Evolutionary conservation across 768 basidiomycete species (phyloP).

Genomic region (Leccinum uliginosum): DNA sequence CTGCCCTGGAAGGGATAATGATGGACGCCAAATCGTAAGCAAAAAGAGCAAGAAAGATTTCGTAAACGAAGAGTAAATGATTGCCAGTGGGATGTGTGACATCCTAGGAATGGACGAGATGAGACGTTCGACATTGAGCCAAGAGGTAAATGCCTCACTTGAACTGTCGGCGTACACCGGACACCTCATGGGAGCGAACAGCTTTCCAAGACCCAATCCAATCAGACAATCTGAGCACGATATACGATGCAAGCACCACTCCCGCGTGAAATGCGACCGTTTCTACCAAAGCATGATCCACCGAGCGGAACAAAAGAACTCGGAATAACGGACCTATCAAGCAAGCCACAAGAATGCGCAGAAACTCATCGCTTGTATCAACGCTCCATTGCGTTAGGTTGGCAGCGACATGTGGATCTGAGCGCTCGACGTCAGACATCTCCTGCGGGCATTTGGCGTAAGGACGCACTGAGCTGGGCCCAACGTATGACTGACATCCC

Average conservation of each 20-base stretch:
- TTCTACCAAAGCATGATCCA: conserved; percentile 40
- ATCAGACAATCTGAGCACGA: conserved; percentile 44
- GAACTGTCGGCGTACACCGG: conserved; percentile 62
- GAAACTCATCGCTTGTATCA: conserved; percentile 46
- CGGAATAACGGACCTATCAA: conserved; percentile 44
- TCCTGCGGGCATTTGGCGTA: neutral
- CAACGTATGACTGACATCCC: conserved; percentile 64
- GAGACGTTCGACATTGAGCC: neutral
- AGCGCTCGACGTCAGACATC: neutral
- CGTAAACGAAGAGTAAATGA: conserved; percentile 80
- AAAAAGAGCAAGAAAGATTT: conserved; percentile 82
- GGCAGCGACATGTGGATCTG: conserved; percentile 39
- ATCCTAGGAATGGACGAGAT: conserved; percentile 37
- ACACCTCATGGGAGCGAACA: conserved; percentile 22
- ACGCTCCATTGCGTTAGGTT: conserved; percentile 48
- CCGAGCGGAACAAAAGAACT: neutral
- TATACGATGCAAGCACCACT: conserved; percentile 52
- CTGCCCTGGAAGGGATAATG: conserved; percentile 19
- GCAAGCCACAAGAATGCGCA: conserved; percentile 63
- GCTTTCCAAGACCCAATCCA: conserved; percentile 28
- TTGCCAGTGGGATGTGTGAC: conserved; percentile 70
- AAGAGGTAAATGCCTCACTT: conserved; percentile 33
- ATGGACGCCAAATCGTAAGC: conserved; percentile 74
- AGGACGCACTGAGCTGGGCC: conserved; percentile 59
- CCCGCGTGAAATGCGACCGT: conserved; percentile 72